These are phyloP conservation scores for Pelagophyceae sp. DNA, from an alignment of 352 stramenopile genomes.

Conservation along the genomic window DNA sequence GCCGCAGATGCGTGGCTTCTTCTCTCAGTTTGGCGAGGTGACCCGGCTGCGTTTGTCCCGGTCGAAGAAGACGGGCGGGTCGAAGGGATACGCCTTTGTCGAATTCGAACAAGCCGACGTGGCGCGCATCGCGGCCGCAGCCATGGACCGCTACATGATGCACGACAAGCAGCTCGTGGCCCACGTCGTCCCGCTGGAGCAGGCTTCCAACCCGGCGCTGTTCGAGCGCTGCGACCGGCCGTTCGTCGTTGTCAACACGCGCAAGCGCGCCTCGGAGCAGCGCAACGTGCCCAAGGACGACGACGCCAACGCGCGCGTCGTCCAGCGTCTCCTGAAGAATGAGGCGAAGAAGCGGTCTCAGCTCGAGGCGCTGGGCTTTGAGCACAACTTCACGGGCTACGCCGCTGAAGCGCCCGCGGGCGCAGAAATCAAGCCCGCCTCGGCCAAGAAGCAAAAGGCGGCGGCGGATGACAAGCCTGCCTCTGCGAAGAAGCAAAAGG, in stretches of 20 bases:
- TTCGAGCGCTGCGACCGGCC: constrained; percentile 40
- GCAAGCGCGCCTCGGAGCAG: constrained; percentile 24
- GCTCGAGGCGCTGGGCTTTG: constrained; percentile 48
- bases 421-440: not conserved
- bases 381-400: constrained; percentile 61
- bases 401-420: constrained; percentile 24
- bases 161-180: constrained; percentile 83
- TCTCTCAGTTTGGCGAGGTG: constrained; percentile 90
- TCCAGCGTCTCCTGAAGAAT: constrained; percentile 41
- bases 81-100: constrained; percentile 90
- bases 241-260: constrained; percentile 35
- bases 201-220: constrained; percentile 35
- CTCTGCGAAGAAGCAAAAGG: too few relatives aligned
- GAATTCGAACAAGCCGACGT: constrained; percentile 85
- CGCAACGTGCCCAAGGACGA: constrained; percentile 25
- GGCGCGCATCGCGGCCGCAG: constrained; percentile 78
- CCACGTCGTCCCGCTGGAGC: constrained; percentile 49
- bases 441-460: constrained; percentile 7
- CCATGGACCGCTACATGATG: constrained; percentile 88
- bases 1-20: constrained; percentile 84
- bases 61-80: constrained; percentile 80
- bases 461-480: too few relatives aligned
- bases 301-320: constrained; percentile 22
- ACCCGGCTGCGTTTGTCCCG: constrained; percentile 76
- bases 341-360: constrained; percentile 51